A percentile compares a stretch with the other conserved stretches of the same genome.
These are phyloP conservation scores for Exophiala sp. DNA, from an alignment of 2,329 filamentous ascomycete genomes.

Conservation along the genomic window DNA sequence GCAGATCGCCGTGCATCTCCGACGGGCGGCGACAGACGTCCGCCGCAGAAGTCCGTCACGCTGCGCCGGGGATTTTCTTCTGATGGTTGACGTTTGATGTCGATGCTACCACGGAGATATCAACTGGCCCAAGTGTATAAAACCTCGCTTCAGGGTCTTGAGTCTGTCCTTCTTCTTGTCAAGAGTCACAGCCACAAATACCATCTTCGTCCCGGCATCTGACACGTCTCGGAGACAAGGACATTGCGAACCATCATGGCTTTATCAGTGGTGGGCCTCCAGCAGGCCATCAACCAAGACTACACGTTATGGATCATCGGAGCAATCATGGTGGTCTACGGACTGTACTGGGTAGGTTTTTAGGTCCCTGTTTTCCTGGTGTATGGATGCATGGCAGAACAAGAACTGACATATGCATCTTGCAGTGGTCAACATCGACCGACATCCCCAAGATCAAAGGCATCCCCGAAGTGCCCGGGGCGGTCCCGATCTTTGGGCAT, in stretches of 20 bases:
- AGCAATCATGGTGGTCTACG: slow-evolving; percentile 9
- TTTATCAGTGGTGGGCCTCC: slow-evolving; percentile 10
- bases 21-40: not conserved
- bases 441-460: slow-evolving; percentile 53
- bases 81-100: not conserved
- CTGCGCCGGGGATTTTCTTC: not conserved
- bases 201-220: not conserved
- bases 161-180: not conserved
- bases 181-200: not conserved
- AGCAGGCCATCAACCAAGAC: slow-evolving; percentile 15
- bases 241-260: slow-evolving; percentile 1
- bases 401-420: too few species aligned
- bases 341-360: slow-evolving; percentile 18
- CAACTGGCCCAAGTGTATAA: not conserved
- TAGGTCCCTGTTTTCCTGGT: too few species aligned
- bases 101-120: not conserved
- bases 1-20: slow-evolving; percentile 3
- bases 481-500: slow-evolving; percentile 53
- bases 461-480: slow-evolving; percentile 52
- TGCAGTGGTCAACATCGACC: slow-evolving; percentile 34
- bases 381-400: too few species aligned
- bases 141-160: not conserved
- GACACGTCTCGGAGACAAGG: not conserved
- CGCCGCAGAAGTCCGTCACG: not conserved
- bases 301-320: slow-evolving; percentile 14